Base-by-base conservation (phyloP, 2,329 filamentous ascomycete species). In the Colletotrichum caudatum region DNA sequence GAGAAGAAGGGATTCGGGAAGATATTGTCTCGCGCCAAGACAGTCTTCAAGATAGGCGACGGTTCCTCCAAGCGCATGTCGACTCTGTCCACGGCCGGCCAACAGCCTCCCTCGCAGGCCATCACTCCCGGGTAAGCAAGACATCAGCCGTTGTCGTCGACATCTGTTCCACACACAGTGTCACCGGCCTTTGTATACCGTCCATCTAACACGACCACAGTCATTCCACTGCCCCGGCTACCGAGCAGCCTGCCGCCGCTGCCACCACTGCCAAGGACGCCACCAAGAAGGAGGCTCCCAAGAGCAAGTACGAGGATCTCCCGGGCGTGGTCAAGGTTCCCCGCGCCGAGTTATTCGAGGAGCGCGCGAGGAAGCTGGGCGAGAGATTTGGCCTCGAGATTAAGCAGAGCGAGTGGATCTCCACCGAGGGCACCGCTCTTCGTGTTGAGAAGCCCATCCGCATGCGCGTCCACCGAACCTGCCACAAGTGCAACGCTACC, bases 381-480 rank as follows among this genome's bases (percentile, higher is more conserved):
- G 84, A 88, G 74, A 83, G 84, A 59, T 89, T 87, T 72, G 88
- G 88, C 37, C 78, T 90, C 64, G 86, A 88, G 74, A 85, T 90
- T 72, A 84, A 86, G 77, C 81, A 87, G 48, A 84, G 82, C 73
- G 86, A 88, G 74, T 88, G 87, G 83, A 82, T 88, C 74, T 81
- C 82, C 50, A 81, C 82, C 67, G 84, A 86, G 73, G 88, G 89
- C 62, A 85, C 87, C 37, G 88, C 88, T 39, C 82, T 89, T 33
- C 90, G 92, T 54, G 87, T 93, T 66, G 90, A 94, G 80, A 94
- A 93, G 83, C 88, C 92, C 16, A 92, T 94, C 75, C 90, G 92
- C 70, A 92, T 95, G 88, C 90, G 93, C 65, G 89, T 94, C 64
- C 92, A 93, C 79, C 89, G 91, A 75, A 91, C 88, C 74, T 98